Conservation (phyloP, 2,329 filamentous ascomycete species). For the Fusarium secorum region DNA sequence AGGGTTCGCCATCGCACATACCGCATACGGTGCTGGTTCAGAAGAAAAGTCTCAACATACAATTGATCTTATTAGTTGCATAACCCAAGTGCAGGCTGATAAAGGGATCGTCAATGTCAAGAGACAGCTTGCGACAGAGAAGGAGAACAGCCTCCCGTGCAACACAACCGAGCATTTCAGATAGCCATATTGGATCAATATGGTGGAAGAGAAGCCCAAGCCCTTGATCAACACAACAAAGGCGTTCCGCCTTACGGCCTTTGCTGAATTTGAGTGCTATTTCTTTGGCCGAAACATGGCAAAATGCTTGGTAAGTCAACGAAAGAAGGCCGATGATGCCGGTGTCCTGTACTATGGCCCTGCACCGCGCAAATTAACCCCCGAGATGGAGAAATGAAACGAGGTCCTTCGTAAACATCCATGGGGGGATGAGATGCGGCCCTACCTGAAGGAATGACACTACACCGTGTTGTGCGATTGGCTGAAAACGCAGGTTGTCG, state of each 20-base stretch:
- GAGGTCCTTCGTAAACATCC: rapidly evolving
- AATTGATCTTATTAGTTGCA: rapidly evolving
- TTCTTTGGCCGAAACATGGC: not conserved
- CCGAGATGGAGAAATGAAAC: not conserved
- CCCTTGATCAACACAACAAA: rapidly evolving
- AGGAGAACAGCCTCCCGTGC: not conserved
- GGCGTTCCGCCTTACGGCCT: not conserved
- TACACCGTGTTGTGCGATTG: not conserved
- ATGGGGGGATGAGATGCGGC: rapidly evolving
- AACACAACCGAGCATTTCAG: not conserved
- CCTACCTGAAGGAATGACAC: rapidly evolving
- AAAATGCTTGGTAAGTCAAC: not conserved
- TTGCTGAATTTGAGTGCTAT: not conserved
- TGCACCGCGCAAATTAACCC: rapidly evolving
- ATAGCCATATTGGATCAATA: not conserved
- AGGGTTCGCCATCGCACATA: not conserved
- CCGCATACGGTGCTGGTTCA: rapidly evolving
- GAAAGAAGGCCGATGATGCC: not conserved
- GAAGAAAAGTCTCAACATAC: not conserved
- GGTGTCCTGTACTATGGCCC: not conserved
- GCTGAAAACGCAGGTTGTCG: rapidly evolving
- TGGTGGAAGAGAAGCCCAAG: not conserved
- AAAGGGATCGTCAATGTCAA: rapidly evolving
- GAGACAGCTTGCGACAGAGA: not conserved
- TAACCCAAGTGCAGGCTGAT: no score